Base-by-base conservation (phyloP, 2,329 filamentous ascomycete species). In the Chaetoscypha palmicola region DNA sequence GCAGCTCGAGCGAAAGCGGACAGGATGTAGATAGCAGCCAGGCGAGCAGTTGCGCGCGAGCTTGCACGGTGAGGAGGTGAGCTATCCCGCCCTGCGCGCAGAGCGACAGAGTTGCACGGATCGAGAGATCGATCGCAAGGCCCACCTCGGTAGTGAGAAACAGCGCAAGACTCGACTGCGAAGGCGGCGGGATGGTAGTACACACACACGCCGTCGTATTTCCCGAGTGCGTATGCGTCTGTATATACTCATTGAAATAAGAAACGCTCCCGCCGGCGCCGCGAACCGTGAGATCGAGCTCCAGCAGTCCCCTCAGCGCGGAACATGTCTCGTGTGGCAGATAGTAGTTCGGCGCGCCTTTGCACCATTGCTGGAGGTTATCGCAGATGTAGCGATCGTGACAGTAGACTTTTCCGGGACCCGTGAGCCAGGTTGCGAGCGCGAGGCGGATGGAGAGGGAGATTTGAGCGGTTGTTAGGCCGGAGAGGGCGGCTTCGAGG, bases 401-500 rank as follows among this genome's bases (percentile, higher is more conserved):
- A 17, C 4, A 35, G 20, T 10, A 10, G 4, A 12, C 16, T 5
- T 20, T 11, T 9, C 31, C 39, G 4, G 31, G 23, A 4, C 32
- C 30, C 9, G 26, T 24, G 14, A 35, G 11, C 8, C 16, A 42
- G 17, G 14, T n/a, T 3, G 23, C 19, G 7, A 42, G 19, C 4
- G 31, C 39, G n/a, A 35, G 19, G 8, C 14, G n/a, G 8, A 31
- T 20, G 11, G 24, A 12, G n/a, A 28, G 8, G 12, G 34, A 30
- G 16, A 42, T 22, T n/a, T 26, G 14, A 4, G 22, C 11, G 4
- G 39, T 4, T 16, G 14, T 11, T 5, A 36, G 31, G 31, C 39
- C 39, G 2, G 39, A 30, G 5, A 42, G 16, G 2, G 19, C 22
- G 7, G 39, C 39, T 36, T 42, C 39, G 31, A 42, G 39, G 14